A percentile compares a stretch with the other conserved stretches of the same genome.
These are phyloP conservation scores for Martiniozyma asiatica DNA, from an alignment of 1,139 yeast species.

Conservation along the genomic window DNA sequence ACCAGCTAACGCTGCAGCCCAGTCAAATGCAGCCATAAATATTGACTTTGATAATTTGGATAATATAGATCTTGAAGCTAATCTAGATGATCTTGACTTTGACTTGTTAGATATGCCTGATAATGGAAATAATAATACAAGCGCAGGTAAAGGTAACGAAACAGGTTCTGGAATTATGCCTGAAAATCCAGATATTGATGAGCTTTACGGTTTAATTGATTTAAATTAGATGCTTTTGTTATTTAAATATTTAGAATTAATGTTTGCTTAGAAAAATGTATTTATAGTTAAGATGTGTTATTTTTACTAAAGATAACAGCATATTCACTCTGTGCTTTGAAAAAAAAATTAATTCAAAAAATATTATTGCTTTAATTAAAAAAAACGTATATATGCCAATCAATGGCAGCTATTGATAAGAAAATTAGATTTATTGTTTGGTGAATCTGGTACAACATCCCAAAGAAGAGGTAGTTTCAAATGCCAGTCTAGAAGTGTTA, in stretches of 20 bases:
- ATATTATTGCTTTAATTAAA: too few relatives aligned
- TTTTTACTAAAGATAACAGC: too few relatives aligned
- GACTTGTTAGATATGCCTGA: constrained; percentile 13
- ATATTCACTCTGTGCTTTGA: too few relatives aligned
- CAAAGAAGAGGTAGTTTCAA: constrained; percentile 19
- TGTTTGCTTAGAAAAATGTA: too few relatives aligned
- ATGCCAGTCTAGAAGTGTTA: constrained; percentile 31
- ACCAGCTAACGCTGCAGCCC: neutral
- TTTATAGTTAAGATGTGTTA: too few relatives aligned
- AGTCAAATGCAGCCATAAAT: constrained; percentile 6
- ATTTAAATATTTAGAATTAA: too few relatives aligned
- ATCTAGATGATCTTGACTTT: constrained; percentile 16
- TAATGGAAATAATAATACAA: neutral
- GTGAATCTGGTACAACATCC: constrained; percentile 16
- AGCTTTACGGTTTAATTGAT: constrained; percentile 6
- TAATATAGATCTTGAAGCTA: constrained; percentile 8
- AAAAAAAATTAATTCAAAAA: too few relatives aligned
- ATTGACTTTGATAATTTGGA: constrained; percentile 7
- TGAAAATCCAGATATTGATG: constrained; percentile 7
- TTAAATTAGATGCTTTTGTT: constrained; percentile 3
- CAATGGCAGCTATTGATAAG: too few relatives aligned
- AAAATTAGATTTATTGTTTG: constrained; percentile 7
- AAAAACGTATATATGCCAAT: too few relatives aligned
- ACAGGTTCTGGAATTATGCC: too few relatives aligned
- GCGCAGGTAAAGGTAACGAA: too few relatives aligned